Percentiles rank a stretch among this genome's conserved stretches.
These are phyloP conservation scores for Scorias spongiosa DNA, from an alignment of 2,329 filamentous ascomycete genomes.

Conservation along the genomic window DNA sequence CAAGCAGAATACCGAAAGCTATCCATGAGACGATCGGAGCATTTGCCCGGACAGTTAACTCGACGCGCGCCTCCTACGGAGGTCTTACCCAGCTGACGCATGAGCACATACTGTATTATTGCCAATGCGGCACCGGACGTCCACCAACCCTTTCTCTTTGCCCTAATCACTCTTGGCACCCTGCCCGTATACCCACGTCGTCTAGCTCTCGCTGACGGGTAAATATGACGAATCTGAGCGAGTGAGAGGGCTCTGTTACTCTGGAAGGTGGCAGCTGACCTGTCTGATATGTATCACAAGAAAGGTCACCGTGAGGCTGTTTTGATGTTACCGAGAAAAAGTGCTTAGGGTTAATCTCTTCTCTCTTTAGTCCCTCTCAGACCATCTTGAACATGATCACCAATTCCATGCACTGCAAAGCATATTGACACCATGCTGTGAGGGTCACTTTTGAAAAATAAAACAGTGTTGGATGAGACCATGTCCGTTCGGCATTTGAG, in stretches of 20 bases:
- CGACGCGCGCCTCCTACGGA: neutral
- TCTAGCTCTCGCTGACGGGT: neutral
- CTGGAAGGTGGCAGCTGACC: neutral
- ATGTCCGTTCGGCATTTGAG: neutral
- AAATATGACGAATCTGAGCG: neutral
- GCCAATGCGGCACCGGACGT: neutral
- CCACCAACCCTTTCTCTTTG: neutral
- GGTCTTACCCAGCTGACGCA: neutral
- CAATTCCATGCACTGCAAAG: neutral
- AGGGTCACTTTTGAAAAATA: neutral
- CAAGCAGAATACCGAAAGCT: constrained; percentile 33
- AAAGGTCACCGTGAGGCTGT: neutral
- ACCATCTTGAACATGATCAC: neutral
- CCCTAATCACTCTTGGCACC: neutral
- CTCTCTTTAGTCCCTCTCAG: neutral
- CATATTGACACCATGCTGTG: neutral
- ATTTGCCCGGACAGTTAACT: constrained; percentile 48
- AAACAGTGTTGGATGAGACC: neutral
- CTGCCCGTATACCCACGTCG: neutral
- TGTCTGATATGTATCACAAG: neutral
- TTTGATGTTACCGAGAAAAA: neutral
- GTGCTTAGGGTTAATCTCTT: neutral
- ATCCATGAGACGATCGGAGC: constrained; percentile 47
- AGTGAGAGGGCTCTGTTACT: neutral
- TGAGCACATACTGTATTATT: neutral